These are phyloP conservation scores for Aspergillus sp. DNA, from an alignment of 2,329 filamentous ascomycete genomes.

Conservation along the genomic window DNA sequence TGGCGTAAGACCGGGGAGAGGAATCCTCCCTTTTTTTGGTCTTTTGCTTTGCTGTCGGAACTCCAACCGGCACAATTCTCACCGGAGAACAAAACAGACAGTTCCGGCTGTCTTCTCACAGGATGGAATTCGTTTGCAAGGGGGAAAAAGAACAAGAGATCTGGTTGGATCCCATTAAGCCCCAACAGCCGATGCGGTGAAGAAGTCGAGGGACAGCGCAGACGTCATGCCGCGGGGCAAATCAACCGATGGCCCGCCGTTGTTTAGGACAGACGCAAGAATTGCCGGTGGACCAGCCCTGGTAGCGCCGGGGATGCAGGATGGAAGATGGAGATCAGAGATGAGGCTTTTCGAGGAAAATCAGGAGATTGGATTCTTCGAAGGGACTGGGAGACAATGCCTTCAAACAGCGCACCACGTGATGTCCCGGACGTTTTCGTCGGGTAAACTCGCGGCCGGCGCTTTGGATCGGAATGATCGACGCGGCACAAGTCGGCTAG, in stretches of 20 bases:
- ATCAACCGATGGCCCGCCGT: not conserved
- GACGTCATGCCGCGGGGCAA: slow-evolving; percentile 25
- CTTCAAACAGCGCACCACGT: slow-evolving; percentile 15
- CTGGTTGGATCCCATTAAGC: slow-evolving; percentile 20
- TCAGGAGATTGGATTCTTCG: not conserved
- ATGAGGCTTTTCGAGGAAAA: not conserved
- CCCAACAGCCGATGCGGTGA: slow-evolving; percentile 26
- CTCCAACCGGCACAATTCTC: not conserved
- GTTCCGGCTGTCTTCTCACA: slow-evolving; percentile 18
- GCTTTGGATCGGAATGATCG: not conserved
- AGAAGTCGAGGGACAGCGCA: slow-evolving; percentile 15
- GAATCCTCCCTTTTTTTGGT: not conserved
- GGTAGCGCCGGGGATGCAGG: not conserved
- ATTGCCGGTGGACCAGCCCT: not conserved
- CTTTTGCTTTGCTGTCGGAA: not conserved
- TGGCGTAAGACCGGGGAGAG: not conserved
- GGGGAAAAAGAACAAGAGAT: slow-evolving; percentile 8
- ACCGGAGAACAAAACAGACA: slow-evolving; percentile 13
- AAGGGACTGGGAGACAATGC: slow-evolving; percentile 1
- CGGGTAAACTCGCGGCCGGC: slow-evolving; percentile 21
- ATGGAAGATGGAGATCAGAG: not conserved
- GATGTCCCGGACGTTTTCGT: slow-evolving; percentile 20
- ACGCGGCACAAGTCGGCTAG: not conserved
- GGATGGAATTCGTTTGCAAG: slow-evolving; percentile 3
- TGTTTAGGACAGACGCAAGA: not conserved